Evolutionary conservation across 179 eudicot genomes (phyloP), one percentile per base, ranked within the genome.

Genomic region (Silene noctiflora): DNA sequence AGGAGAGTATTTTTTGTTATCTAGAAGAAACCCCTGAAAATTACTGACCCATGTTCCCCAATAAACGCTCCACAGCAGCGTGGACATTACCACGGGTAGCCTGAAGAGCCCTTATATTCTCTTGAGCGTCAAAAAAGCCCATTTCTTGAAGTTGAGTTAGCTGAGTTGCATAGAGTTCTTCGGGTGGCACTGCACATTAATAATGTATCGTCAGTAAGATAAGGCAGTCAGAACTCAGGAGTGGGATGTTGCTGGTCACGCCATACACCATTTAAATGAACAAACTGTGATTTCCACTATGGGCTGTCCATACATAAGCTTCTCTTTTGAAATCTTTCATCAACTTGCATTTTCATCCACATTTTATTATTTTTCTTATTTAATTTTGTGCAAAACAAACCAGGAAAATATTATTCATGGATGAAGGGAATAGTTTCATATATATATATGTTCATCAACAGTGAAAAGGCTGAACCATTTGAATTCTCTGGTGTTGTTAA

Each of bases 71-170:
- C 27, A 96, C 98, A 0, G 99, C 99, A 68, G 94, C 99, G 75
- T 91, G 90, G 75, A 96, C 99, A 75, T 95, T 96, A 31, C 99
- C 99, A 73, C 89, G 83, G 7, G 98, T 89, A 31, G 98, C 98
- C 69, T 82, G 86, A 71, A 96, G 87, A 13, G 97, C 99, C 81
- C 90, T 79, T 65, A 96, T 91, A 75, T 96, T 96, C 87, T 90
- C 99, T 79, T 86, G 87, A 21, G 92, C 81, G 51, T 95, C 97
- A 20, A 88, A 87, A 84, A 95, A 95, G 10, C 99, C 99, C 99
- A 93, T 93, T 81, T 95, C 99, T 82, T 93, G 99, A 55, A 95
- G 93, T 82, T 93, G 99, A 4, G 94, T 80, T 3, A 96, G 88
- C 75, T 96, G 99, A 64, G 90, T 88, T 14, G 97, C 97, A 83